Conservation (phyloP, 1,284 basidiomycete genomes). For the Phaffia rhodozyma region DNA sequence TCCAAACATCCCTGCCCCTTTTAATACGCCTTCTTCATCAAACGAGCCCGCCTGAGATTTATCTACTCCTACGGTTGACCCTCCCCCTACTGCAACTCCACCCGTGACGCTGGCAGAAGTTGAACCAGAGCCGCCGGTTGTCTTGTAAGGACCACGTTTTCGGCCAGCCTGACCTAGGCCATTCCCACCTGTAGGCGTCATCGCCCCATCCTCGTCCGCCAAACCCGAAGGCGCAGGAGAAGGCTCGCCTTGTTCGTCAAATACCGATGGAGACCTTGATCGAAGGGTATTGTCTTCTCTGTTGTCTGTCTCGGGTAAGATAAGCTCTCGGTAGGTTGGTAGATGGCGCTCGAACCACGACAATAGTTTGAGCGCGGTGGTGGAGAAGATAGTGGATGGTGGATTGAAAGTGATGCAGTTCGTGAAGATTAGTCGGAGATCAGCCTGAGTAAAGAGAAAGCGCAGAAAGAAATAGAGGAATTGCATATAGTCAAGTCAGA, state of each 20-base stretch:
- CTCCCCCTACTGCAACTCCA: background rate
- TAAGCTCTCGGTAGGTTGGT: constrained; percentile 6
- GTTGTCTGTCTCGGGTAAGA: background rate
- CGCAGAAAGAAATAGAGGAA: background rate
- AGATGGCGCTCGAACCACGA: constrained; percentile 10
- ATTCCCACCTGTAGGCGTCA: background rate
- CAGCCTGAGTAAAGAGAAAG: constrained; percentile 1
- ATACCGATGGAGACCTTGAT: no score
- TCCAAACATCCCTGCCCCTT: constrained; percentile 3
- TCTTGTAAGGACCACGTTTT: constrained; percentile 17
- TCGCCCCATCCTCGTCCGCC: background rate
- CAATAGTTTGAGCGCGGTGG: constrained; percentile 12
- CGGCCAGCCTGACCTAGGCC: constrained; percentile 14
- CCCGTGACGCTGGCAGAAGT: background rate
- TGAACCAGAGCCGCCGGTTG: background rate
- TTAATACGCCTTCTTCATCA: constrained; percentile 5
- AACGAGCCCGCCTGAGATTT: constrained; percentile 3
- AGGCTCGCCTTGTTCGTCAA: no score
- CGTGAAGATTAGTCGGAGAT: constrained; percentile 9
- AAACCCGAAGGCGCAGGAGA: background rate
- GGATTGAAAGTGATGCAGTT: constrained; percentile 17
- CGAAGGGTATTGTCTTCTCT: no score
- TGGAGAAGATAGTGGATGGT: constrained; percentile 2
- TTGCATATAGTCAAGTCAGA: background rate
- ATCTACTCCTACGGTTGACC: background rate